These are phyloP conservation scores for Lichina pygmaea DNA, from an alignment of 495 filamentous ascomycete species.

Conservation along the genomic window DNA sequence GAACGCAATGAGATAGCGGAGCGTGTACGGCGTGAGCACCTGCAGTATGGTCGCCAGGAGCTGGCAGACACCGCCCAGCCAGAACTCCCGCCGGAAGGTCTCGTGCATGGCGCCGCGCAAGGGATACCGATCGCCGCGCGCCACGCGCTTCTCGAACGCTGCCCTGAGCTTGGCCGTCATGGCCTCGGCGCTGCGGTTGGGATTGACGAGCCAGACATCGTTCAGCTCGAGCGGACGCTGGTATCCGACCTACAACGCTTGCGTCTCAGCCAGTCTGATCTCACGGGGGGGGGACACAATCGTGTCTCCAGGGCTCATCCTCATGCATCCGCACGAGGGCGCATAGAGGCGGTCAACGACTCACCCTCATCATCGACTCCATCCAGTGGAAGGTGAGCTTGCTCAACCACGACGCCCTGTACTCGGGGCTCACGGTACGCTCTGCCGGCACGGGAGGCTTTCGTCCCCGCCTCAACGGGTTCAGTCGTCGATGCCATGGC, in stretches of 20 bases:
- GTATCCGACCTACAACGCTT: conserved; percentile 35
- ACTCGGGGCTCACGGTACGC: conserved; percentile 21
- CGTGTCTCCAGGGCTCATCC: not conserved
- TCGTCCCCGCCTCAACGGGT: conserved; percentile 24
- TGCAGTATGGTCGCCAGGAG: conserved; percentile 41
- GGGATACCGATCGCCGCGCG: conserved; percentile 42
- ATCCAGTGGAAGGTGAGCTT: conserved; percentile 25
- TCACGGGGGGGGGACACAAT: not conserved
- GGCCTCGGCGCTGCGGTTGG: conserved; percentile 38
- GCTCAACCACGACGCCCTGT: conserved; percentile 26
- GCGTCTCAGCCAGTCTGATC: no score
- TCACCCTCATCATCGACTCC: conserved; percentile 2
- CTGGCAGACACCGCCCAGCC: conserved; percentile 52
- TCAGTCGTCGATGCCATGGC: conserved; percentile 25
- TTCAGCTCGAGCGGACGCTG: conserved; percentile 55
- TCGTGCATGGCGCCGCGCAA: conserved; percentile 65
- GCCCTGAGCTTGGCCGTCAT: conserved; percentile 34
- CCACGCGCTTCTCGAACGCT: conserved; percentile 37
- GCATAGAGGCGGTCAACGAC: not conserved
- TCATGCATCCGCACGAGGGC: not conserved
- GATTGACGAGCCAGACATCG: conserved; percentile 76
- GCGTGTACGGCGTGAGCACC: conserved; percentile 36
- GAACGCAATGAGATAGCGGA: conserved; percentile 54
- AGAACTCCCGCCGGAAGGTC: conserved; percentile 64
- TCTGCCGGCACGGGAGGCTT: conserved; percentile 26